phyloP scores from a whole-genome alignment of 495 filamentous ascomycete genomes.

The Parmelia sp. region DNA sequence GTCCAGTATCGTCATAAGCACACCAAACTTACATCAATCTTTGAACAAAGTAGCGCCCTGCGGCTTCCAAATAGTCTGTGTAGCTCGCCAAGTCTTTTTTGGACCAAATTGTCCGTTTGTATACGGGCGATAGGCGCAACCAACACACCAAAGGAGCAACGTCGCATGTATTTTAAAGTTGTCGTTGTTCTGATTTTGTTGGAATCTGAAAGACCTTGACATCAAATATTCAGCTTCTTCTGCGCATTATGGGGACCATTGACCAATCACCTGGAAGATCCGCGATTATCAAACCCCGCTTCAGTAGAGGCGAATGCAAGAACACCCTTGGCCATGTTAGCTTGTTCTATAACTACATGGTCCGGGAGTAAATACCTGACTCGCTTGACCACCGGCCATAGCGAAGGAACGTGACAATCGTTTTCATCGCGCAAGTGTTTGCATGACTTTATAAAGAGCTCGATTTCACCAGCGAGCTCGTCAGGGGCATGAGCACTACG shows the following conservation, averaged over 20 bases:
- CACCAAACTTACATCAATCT: constrained; percentile 3
- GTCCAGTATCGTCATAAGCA: neutral
- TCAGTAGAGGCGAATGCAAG: neutral
- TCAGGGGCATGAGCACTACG: neutral
- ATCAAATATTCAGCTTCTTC: neutral
- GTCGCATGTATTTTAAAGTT: neutral
- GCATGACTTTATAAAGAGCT: neutral
- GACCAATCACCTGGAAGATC: constrained; percentile 10
- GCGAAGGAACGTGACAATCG: neutral
- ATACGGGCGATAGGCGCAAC: constrained; percentile 4
- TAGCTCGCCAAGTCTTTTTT: neutral
- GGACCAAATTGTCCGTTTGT: neutral
- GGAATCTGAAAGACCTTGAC: constrained; percentile 3
- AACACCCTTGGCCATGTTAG: neutral
- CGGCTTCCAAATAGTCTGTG: neutral
- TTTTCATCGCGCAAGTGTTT: neutral
- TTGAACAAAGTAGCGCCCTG: neutral
- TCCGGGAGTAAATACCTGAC: neutral
- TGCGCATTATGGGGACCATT: neutral
- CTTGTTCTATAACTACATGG: neutral
- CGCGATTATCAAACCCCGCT: constrained; percentile 6
- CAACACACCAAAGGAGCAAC: neutral
- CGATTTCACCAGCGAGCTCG: neutral
- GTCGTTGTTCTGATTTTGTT: constrained; percentile 2
- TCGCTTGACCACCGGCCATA: constrained; percentile 5